Evolutionary conservation across 441 rosid species (phyloP), one percentile per base, ranked within the genome.

Genomic region (Metrosideros polymorpha): DNA sequence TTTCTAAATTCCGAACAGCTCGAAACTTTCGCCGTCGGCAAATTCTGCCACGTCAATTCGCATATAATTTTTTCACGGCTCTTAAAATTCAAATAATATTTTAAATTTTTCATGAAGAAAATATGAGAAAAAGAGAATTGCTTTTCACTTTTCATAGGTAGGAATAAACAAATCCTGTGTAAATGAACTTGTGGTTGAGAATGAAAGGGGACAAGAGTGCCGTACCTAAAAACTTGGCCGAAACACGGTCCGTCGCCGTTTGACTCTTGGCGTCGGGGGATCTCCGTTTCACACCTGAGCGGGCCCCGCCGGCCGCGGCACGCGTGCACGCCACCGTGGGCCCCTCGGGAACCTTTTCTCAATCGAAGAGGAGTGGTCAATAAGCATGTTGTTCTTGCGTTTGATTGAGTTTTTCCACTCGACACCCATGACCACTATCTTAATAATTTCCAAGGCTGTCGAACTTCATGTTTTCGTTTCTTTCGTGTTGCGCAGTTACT

Each of bases 31-130:
- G 1, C n/a, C 15, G 15, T 6, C 6, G 79, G 17, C 79, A 39
- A 6, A 12, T 39, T 9, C 47, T 3, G 17, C 15, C 27, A 10
- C n/a, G 45, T 71, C 7, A 22, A 39, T 39, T 71, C 17, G 22
- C 9, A 3, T 43, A 22, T 22, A 39, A 71, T 22, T 12, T 71
- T 39, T 0, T 12, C 30, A 1, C 0, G 14, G 0, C 27, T 3
- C n/a, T 10, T 22, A 71, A 71, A 39, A 22, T 71, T 42, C 47
- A 39, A 3, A 71, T 22, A 6, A 19, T 6, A 5, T 71, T 71
- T 10, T 39, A 39, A 5, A 35, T 71, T 71, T 43, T 71, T 12
- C 79, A 9, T 1, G 47, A 66, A 35, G 9, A 59, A 59, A n/a
- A 59, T 2, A 19, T 22, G 3, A 18, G 4, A 13, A 19, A 24